phyloP scores from a whole-genome alignment of 176 grass and related monocot genomes.

The Phoenix dactylifera region DNA sequence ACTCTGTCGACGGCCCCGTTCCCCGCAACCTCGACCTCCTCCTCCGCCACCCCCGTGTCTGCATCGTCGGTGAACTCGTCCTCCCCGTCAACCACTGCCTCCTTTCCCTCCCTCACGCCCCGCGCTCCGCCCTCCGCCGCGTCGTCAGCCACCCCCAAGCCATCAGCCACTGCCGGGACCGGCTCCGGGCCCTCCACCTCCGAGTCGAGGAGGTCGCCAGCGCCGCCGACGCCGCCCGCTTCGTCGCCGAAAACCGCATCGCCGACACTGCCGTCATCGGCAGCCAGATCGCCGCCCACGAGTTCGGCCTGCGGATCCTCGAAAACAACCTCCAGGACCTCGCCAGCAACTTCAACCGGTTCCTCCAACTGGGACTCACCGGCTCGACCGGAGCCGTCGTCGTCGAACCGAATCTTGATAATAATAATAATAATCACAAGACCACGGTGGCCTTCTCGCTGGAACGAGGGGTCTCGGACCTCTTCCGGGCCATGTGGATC shows the following conservation, averaged over 20 bases:
- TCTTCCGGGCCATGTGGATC: conserved; percentile 24
- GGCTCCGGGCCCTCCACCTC: conserved; percentile 4
- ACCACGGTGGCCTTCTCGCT: conserved; percentile 28
- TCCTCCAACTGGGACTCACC: conserved; percentile 12
- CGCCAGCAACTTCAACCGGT: conserved; percentile 19
- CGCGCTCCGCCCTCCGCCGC: conserved; percentile 12
- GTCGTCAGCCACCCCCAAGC: conserved; percentile 30
- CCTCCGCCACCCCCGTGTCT: conserved; percentile 11
- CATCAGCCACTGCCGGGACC: conserved; percentile 17
- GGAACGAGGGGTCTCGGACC: conserved; percentile 12
- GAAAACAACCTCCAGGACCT: conserved; percentile 24
- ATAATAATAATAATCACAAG: background rate
- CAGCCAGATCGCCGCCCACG: conserved; percentile 15
- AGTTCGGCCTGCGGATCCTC: conserved; percentile 25
- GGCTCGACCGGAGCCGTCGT: no score
- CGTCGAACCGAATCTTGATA: no score
- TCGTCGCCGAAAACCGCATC: conserved; percentile 14
- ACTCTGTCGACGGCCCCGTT: conserved; percentile 18
- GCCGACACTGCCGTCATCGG: conserved; percentile 27
- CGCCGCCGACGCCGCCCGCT: conserved; percentile 17
- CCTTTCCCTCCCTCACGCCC: conserved; percentile 8
- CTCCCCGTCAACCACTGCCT: conserved; percentile 27
- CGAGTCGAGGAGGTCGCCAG: conserved; percentile 12
- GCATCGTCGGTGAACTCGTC: conserved; percentile 16
- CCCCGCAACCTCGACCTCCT: conserved; percentile 21